These are phyloP conservation scores for Cenococcum geophilum DNA, from an alignment of 495 filamentous ascomycete species.

Conservation along the genomic window DNA sequence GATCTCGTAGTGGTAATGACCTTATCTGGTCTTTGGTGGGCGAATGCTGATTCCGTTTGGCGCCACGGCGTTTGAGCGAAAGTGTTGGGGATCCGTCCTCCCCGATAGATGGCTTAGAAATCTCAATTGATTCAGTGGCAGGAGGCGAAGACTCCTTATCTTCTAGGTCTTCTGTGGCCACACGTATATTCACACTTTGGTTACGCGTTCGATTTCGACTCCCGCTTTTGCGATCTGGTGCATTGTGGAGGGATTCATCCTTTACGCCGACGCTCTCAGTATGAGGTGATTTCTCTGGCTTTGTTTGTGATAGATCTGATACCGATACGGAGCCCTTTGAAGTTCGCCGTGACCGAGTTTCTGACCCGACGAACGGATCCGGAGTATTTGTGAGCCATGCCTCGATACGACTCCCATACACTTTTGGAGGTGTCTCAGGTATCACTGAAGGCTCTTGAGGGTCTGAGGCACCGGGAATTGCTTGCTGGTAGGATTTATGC, in stretches of 20 bases:
- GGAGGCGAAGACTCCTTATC: constrained; percentile 1
- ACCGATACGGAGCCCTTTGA: constrained; percentile 25
- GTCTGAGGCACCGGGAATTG: background rate
- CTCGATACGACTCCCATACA: constrained; percentile 36
- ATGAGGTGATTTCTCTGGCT: constrained; percentile 10
- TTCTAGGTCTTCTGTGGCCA: constrained; percentile 13
- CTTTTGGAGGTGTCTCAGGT: constrained; percentile 22
- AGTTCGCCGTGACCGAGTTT: constrained; percentile 12
- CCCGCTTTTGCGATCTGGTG: constrained; percentile 8
- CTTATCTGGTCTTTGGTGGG: constrained; percentile 32
- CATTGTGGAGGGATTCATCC: constrained; percentile 11
- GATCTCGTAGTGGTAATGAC: constrained; percentile 15
- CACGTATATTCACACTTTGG: constrained; percentile 7
- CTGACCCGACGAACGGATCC: constrained; percentile 35
- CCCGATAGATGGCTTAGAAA: background rate
- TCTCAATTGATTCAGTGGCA: constrained; percentile 7
- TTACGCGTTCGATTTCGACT: constrained; percentile 14
- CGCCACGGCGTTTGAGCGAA: constrained; percentile 32
- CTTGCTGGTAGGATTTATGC: constrained; percentile 15
- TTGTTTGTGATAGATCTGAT: constrained; percentile 10
- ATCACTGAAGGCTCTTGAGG: constrained; percentile 3
- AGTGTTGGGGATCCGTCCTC: constrained; percentile 15
- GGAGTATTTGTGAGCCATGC: constrained; percentile 37
- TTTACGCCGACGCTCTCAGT: constrained; percentile 8
- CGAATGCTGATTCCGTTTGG: constrained; percentile 32